Evolutionary conservation across 2,329 filamentous ascomycete species (phyloP).

Genomic region (Ophiostoma populinum): DNA sequence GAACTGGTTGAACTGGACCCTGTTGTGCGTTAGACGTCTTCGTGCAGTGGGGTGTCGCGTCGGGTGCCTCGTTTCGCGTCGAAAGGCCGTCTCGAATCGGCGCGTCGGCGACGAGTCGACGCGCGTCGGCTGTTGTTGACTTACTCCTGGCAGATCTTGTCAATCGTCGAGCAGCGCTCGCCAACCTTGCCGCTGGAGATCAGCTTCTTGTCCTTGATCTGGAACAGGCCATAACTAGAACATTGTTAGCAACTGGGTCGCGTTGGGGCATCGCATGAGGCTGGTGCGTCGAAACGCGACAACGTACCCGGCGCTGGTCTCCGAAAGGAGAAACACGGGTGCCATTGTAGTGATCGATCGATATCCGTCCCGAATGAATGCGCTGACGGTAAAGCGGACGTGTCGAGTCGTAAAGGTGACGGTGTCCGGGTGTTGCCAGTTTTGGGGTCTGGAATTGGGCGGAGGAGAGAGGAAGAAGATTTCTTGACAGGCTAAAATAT

Average conservation of each 20-base stretch:
- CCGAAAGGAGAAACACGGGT: slow-evolving; percentile 78
- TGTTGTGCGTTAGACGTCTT: slow-evolving; percentile 19
- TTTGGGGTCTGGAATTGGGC: background rate
- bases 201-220: slow-evolving; percentile 96
- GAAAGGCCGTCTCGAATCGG: background rate
- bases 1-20: slow-evolving; percentile 92
- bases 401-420: background rate
- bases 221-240: slow-evolving; percentile 84
- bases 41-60: no score
- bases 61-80: background rate
- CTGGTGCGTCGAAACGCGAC: slow-evolving; percentile 1
- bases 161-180: slow-evolving; percentile 53
- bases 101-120: no score
- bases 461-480: slow-evolving; percentile 8
- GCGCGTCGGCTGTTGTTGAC: no score
- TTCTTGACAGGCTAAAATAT: slow-evolving; percentile 11
- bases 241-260: slow-evolving; percentile 16
- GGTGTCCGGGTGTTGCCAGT: slow-evolving; percentile 2
- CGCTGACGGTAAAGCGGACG: slow-evolving; percentile 3
- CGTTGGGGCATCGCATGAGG: slow-evolving; percentile 1
- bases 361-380: background rate
- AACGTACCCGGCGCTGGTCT: slow-evolving; percentile 68
- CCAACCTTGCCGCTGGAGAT: slow-evolving; percentile 72
- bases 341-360: slow-evolving; percentile 45
- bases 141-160: slow-evolving; percentile 75